Base-by-base conservation (phyloP, 2,329 filamentous ascomycete genomes). In the Talaromyces pinophilus region DNA sequence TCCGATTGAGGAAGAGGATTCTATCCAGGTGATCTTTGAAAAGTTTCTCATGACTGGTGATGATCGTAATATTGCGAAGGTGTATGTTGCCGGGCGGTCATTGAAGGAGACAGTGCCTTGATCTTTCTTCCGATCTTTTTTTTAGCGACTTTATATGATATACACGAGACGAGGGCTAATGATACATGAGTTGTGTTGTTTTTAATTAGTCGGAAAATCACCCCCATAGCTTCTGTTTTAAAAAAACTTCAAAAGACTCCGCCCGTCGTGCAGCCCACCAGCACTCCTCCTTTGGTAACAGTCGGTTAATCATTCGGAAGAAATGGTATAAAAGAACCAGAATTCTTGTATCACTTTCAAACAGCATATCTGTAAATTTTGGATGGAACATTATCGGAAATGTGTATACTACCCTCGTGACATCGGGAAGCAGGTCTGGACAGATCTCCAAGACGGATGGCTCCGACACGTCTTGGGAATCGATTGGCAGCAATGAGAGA, bases 21-120 rank as follows among this genome's bases (percentile, higher is more conserved):
- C 75, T 0, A 48, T 77, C 0, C 72, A 74, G 59, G 82, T 77
- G 0, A 76, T 87, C 19, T 85, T 88, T 67, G 86, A 89, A 64
- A 89, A 89, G 77, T 89, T 87, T 67, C 70, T 89, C 35, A 88
- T 89, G 85, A 88, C 86, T 1, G 87, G 86, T 0, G 87, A 89
- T 72, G 87, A 90, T 71, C 79, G 87, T 4, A 89, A 89, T 69
- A 86, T 89, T 62, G 71, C 73, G 0, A 72, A 80, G 22, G 87
- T 89, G 0, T 88, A 80, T 74, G 84, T 88, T 0, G 71, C 75
- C 6, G 86, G 86, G 1, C 73, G 77, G 11, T 74, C 70, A 15
- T 77, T 81, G 19, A 77, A 76, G 52, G 62, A 64, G 38, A 60
- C 63, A 15, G 38, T 30, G 13, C 28, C 22, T 44, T 60, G 57